Conservation (phyloP, 345 rosid genomes). For the Pseudoturritis turrita region DNA sequence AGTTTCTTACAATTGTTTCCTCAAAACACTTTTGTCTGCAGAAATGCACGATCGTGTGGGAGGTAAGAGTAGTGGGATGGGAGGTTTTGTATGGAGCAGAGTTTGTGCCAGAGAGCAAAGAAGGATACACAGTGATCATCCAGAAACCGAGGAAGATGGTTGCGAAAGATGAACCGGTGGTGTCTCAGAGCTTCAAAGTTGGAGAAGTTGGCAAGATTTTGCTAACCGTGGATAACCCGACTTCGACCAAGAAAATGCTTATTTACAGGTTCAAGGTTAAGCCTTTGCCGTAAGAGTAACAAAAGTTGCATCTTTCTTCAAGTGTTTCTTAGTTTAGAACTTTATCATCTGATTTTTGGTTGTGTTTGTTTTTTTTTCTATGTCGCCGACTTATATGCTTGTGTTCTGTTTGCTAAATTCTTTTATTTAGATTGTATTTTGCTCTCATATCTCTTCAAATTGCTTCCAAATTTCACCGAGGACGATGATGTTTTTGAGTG, state of each 20-base stretch:
- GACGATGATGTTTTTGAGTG: neutral
- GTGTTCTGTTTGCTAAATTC: constrained; percentile 11
- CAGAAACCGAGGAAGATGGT: constrained; percentile 33
- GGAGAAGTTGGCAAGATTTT: constrained; percentile 34
- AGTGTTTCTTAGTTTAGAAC: constrained; percentile 16
- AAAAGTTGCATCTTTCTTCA: neutral
- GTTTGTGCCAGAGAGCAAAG: constrained; percentile 30
- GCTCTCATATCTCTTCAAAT: neutral
- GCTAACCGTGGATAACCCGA: constrained; percentile 28
- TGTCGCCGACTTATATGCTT: constrained; percentile 7
- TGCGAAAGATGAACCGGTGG: constrained; percentile 24
- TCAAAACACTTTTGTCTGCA: neutral
- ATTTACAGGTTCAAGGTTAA: constrained; percentile 31
- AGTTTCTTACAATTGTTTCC: neutral
- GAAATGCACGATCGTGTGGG: constrained; percentile 35
- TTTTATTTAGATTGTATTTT: constrained; percentile 7
- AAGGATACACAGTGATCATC: constrained; percentile 34
- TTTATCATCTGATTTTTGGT: constrained; percentile 13
- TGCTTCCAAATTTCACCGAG: neutral
- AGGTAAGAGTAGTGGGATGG: constrained; percentile 36
- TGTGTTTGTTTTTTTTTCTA: neutral
- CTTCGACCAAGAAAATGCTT: constrained; percentile 28
- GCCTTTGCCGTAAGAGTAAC: constrained; percentile 13
- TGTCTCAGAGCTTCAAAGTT: constrained; percentile 33
- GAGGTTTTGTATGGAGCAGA: constrained; percentile 34